These are phyloP conservation scores for Martiniozyma asiatica DNA, from an alignment of 1,139 yeast genomes.

Conservation along the genomic window DNA sequence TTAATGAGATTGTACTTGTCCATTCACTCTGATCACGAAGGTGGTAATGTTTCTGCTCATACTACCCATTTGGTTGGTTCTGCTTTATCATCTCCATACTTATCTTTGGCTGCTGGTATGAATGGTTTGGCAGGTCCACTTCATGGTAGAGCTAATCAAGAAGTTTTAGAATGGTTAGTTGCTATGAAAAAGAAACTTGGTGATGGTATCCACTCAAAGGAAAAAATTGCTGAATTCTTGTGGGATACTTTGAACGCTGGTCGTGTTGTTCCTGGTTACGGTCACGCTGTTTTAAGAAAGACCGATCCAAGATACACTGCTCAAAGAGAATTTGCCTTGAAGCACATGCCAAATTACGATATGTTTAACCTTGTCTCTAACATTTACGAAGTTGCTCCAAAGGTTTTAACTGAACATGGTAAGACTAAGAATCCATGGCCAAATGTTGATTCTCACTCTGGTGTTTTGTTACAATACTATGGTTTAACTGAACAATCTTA, in stretches of 20 bases:
- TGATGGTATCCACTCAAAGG: slow-evolving; percentile 53
- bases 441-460: slow-evolving; percentile 95
- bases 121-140: slow-evolving; percentile 97
- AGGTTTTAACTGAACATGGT: slow-evolving; percentile 90
- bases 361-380: slow-evolving; percentile 81
- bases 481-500: slow-evolving; percentile 91
- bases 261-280: slow-evolving; percentile 96
- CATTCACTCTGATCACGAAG: slow-evolving; percentile 96
- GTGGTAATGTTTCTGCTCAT: slow-evolving; percentile 97
- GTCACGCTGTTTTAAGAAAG: slow-evolving; percentile 93
- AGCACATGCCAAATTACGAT: slow-evolving; percentile 95
- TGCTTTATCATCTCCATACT: slow-evolving; percentile 86
- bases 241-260: slow-evolving; percentile 89
- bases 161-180: slow-evolving; percentile 87
- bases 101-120: slow-evolving; percentile 88
- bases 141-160: slow-evolving; percentile 98
- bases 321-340: slow-evolving; percentile 90
- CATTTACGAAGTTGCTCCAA: slow-evolving; percentile 92
- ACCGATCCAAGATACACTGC: slow-evolving; percentile 98
- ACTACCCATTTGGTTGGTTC: slow-evolving; percentile 95
- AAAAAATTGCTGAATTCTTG: slow-evolving; percentile 73
- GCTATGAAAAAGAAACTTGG: slow-evolving; percentile 68
- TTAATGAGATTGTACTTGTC: slow-evolving; percentile 88
- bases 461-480: slow-evolving; percentile 93
- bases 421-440: slow-evolving; percentile 99